Percentiles rank a stretch among this genome's conserved stretches.
phyloP scores from a whole-genome alignment of 345 rosid genomes.

The Camelina sativa region DNA sequence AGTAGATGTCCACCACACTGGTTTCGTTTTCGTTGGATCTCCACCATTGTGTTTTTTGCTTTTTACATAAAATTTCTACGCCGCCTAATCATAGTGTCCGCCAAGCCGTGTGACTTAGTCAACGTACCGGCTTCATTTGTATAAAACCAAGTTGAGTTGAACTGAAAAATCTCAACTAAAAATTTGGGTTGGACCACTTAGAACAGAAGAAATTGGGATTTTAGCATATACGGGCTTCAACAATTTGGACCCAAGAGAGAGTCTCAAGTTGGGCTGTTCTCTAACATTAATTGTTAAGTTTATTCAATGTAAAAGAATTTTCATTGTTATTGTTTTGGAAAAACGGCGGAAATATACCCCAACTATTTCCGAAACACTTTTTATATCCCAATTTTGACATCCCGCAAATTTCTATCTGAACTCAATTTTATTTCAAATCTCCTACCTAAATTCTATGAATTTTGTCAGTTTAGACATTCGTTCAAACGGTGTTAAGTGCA shows the following conservation, averaged over 20 bases:
- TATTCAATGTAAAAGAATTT: too few relatives aligned
- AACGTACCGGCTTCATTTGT: slow-evolving; percentile 1
- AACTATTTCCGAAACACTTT: too few relatives aligned
- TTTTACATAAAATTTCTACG: slow-evolving; percentile 25
- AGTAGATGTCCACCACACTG: slow-evolving; percentile 35
- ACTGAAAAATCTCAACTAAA: not conserved
- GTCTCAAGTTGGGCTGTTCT: not conserved
- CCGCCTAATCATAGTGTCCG: slow-evolving; percentile 1
- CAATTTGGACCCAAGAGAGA: not conserved
- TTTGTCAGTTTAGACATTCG: too few relatives aligned
- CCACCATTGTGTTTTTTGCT: slow-evolving; percentile 15
- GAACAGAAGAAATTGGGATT: not conserved
- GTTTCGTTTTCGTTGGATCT: slow-evolving; percentile 24
- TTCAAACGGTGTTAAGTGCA: too few relatives aligned
- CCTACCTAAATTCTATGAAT: too few relatives aligned
- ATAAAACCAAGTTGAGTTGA: not conserved
- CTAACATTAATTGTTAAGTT: not conserved
- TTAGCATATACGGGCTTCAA: not conserved
- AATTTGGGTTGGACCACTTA: not conserved
- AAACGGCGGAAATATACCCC: too few relatives aligned
- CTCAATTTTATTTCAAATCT: too few relatives aligned
- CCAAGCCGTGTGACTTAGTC: not conserved
- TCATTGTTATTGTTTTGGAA: too few relatives aligned
- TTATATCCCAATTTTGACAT: too few relatives aligned
- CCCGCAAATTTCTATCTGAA: too few relatives aligned